Percentiles rank a stretch among this genome's conserved stretches.
phyloP scores from a whole-genome alignment of 768 basidiomycete species.

The Hypholoma fasciculare region DNA sequence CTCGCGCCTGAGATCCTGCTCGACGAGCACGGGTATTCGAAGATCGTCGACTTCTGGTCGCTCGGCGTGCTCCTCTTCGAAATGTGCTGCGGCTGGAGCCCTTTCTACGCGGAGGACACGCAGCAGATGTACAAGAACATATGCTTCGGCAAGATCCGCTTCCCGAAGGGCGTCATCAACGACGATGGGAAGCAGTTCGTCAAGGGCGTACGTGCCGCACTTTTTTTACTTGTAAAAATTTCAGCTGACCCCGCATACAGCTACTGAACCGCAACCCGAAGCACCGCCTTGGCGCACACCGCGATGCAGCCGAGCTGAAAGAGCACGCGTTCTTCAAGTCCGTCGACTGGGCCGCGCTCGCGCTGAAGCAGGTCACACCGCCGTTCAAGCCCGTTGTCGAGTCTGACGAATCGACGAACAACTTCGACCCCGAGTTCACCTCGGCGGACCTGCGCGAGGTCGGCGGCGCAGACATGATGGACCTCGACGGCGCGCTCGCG shows the following conservation, averaged over 20 bases:
- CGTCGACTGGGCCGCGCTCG: conserved; percentile 91
- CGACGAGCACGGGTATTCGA: conserved; percentile 97
- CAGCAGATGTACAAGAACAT: conserved; percentile 99
- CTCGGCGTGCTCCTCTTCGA: conserved; percentile 95
- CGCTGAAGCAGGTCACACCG: conserved; percentile 87
- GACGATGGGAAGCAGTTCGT: conserved; percentile 99
- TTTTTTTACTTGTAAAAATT: background rate
- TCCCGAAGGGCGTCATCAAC: conserved; percentile 94
- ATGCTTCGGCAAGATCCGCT: conserved; percentile 98
- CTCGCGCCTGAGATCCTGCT: conserved; percentile 98
- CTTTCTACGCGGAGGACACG: conserved; percentile 98
- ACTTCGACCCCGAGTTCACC: conserved; percentile 99
- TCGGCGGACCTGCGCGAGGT: conserved; percentile 82
- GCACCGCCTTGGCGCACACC: conserved; percentile 88
- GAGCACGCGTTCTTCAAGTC: conserved; percentile 91
- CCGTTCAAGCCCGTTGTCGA: conserved; percentile 98
- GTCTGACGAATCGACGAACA: conserved; percentile 96
- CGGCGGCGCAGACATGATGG: conserved; percentile 38
- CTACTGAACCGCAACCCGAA: conserved; percentile 98
- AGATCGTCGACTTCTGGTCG: conserved; percentile 98
- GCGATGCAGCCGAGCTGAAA: conserved; percentile 92
- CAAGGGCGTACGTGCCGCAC: conserved; percentile 67
- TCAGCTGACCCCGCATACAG: conserved; percentile 39
- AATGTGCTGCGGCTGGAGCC: conserved; percentile 99
- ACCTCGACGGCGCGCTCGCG: conserved; percentile 9